phyloP scores from a whole-genome alignment of 2,329 filamentous ascomycete species.

The Penicillium sclerotigenum region DNA sequence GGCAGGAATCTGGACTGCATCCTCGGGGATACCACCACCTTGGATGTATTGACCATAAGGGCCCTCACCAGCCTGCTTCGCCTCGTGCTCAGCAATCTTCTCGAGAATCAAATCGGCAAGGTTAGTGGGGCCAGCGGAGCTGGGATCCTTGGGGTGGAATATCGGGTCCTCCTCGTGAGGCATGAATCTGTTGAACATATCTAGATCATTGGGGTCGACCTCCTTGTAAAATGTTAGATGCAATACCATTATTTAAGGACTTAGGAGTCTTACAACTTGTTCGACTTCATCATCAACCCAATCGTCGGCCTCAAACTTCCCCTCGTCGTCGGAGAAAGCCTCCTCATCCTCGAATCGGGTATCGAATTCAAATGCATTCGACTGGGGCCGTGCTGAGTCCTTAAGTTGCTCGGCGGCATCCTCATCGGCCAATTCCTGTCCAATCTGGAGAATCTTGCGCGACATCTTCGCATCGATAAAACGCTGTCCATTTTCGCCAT shows the following conservation, averaged over 20 bases:
- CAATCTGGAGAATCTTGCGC: conserved; percentile 82
- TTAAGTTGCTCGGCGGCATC: conserved; percentile 56
- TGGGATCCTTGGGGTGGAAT: conserved; percentile 56
- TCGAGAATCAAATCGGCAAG: conserved; percentile 89
- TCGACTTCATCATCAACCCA: conserved; percentile 72
- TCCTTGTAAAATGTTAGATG: conserved; percentile 51
- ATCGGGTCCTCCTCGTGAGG: conserved; percentile 72
- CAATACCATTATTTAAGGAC: background rate
- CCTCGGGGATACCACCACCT: conserved; percentile 63
- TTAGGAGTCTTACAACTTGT: conserved; percentile 36
- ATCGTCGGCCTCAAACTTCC: conserved; percentile 59
- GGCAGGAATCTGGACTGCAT: conserved; percentile 79
- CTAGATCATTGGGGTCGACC: conserved; percentile 82
- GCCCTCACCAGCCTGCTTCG: conserved; percentile 53
- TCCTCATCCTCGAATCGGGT: conserved; percentile 63
- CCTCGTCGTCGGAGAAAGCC: conserved; percentile 46
- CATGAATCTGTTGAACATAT: conserved; percentile 87
- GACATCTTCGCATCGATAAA: conserved; percentile 89
- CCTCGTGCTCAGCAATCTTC: conserved; percentile 91
- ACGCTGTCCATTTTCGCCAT: conserved; percentile 60
- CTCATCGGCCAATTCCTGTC: conserved; percentile 83
- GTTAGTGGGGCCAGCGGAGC: conserved; percentile 62
- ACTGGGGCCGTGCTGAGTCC: conserved; percentile 42
- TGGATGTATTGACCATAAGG: conserved; percentile 39
- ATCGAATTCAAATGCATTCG: conserved; percentile 76